Evolutionary conservation across 2,329 filamentous ascomycete species (phyloP).

Genomic region (Fusarium neocosmosporiellum): DNA sequence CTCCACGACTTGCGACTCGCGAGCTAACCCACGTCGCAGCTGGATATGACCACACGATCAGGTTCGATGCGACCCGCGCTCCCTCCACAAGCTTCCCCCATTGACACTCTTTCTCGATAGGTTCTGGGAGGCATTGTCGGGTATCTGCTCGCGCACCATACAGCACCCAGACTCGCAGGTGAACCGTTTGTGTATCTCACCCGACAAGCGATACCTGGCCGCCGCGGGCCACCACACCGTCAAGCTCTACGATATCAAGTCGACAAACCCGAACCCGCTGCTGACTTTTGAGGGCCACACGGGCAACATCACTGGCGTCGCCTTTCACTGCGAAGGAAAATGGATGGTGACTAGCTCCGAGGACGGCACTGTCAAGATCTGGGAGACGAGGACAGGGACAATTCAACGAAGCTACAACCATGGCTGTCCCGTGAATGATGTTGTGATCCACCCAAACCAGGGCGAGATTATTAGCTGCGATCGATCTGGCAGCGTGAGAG

Average conservation of each 20-base stretch:
- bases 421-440: constrained; percentile 90
- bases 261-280: constrained; percentile 93
- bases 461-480: constrained; percentile 98
- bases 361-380: constrained; percentile 96
- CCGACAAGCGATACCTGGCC: constrained; percentile 95
- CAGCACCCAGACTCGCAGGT: constrained; percentile 98
- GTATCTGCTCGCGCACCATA: constrained; percentile 97
- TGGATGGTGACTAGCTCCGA: constrained; percentile 99
- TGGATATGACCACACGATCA: constrained; percentile 72
- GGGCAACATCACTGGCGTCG: constrained; percentile 94
- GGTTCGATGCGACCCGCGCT: constrained; percentile 52
- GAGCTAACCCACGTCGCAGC: constrained; percentile 53
- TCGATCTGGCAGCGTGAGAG: constrained; percentile 87
- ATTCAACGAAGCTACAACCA: constrained; percentile 96
- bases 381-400: constrained; percentile 87
- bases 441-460: constrained; percentile 99
- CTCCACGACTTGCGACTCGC: not conserved
- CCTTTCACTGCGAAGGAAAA: constrained; percentile 98
- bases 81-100: constrained; percentile 1
- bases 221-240: constrained; percentile 84
- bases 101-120: constrained; percentile 56
- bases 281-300: constrained; percentile 97
- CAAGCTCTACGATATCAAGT: constrained; percentile 99
- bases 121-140: constrained; percentile 98
- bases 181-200: constrained; percentile 97